phyloP scores from a whole-genome alignment of 1,284 basidiomycete species.

The Takashimella koratensis region DNA sequence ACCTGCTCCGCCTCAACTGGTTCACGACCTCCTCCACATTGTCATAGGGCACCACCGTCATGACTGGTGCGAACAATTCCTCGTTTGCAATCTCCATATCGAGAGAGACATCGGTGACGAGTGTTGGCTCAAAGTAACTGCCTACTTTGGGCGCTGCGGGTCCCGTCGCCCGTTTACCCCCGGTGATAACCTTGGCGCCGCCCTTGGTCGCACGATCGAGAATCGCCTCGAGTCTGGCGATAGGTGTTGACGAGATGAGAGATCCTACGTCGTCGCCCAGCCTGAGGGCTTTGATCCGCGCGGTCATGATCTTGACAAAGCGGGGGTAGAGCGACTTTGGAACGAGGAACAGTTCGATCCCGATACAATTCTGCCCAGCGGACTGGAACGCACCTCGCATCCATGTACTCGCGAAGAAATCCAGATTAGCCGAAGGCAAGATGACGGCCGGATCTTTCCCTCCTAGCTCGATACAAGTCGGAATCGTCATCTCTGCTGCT shows the following conservation, averaged over 20 bases:
- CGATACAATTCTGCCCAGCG: constrained; percentile 91
- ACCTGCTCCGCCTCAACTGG: constrained; percentile 80
- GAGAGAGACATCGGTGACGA: constrained; percentile 74
- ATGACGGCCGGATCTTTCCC: constrained; percentile 57
- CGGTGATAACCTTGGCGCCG: constrained; percentile 68
- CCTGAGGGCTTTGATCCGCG: constrained; percentile 64
- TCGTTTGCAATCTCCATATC: constrained; percentile 71
- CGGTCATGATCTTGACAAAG: constrained; percentile 62
- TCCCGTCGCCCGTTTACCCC: constrained; percentile 63
- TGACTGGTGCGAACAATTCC: constrained; percentile 89
- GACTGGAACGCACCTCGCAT: constrained; percentile 72
- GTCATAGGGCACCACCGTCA: constrained; percentile 75
- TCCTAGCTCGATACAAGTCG: constrained; percentile 85
- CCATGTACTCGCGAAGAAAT: constrained; percentile 54
- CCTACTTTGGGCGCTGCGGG: constrained; percentile 60
- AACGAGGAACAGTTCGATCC: constrained; percentile 88
- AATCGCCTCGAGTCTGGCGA: constrained; percentile 65
- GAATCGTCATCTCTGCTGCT: constrained; percentile 79
- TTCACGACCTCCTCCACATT: constrained; percentile 74
- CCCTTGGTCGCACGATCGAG: constrained; percentile 66
- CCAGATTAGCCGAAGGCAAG: constrained; percentile 51
- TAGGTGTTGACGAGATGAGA: constrained; percentile 55
- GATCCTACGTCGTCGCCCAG: constrained; percentile 53
- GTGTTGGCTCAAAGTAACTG: constrained; percentile 80
- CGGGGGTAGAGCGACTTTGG: constrained; percentile 62